Evolutionary conservation across 345 rosid genomes (phyloP).

Genomic region (Noccaea caerulescens): DNA sequence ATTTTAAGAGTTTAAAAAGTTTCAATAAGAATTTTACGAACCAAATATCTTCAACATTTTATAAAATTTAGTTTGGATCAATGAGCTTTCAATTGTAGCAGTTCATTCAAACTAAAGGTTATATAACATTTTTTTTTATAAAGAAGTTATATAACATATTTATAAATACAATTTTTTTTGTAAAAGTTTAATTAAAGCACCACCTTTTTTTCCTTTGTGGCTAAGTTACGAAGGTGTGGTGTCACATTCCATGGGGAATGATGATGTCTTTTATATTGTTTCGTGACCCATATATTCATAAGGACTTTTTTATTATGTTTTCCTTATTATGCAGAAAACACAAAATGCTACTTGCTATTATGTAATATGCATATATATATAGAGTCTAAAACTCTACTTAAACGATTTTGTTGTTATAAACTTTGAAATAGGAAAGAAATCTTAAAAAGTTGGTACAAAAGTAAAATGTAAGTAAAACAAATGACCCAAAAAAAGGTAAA

Average conservation of each 20-base stretch:
- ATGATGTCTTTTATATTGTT: slow-evolving; percentile 35
- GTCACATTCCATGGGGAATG: slow-evolving; percentile 40
- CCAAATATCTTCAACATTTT: neutral
- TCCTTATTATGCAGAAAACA: too few species aligned
- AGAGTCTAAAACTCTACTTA: too few species aligned
- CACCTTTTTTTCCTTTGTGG: slow-evolving; percentile 41
- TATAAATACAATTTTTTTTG: too few species aligned
- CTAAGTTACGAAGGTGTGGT: slow-evolving; percentile 42
- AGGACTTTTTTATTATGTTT: neutral
- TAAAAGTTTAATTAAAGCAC: slow-evolving; percentile 14
- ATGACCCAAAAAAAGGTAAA: too few species aligned
- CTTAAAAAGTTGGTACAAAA: too few species aligned
- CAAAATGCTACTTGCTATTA: too few species aligned
- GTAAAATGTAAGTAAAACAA: too few species aligned
- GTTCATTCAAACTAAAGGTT: neutral
- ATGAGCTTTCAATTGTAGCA: neutral
- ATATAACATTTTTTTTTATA: neutral
- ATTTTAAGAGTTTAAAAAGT: neutral
- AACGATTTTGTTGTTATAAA: too few species aligned
- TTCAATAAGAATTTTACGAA: neutral
- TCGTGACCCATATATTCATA: slow-evolving; percentile 14
- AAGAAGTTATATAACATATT: too few species aligned
- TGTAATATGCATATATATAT: too few species aligned
- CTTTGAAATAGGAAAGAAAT: too few species aligned
- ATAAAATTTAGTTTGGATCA: neutral